Base-by-base conservation (phyloP, 139 green algal species). In the Volvox africanus region DNA sequence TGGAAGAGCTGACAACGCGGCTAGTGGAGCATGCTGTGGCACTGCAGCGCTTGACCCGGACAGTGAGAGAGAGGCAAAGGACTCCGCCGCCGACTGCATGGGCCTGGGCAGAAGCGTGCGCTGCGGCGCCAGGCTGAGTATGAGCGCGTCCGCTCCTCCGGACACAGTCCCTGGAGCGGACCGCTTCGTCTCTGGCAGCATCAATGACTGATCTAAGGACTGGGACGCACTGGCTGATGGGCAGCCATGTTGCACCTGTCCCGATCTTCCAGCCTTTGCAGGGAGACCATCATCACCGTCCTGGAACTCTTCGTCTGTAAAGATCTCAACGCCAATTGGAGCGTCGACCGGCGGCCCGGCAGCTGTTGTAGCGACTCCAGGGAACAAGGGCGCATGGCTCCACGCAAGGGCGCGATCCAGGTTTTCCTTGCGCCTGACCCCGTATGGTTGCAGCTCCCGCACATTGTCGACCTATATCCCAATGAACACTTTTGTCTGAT, bases 251-350 rank as follows among this genome's bases (percentile, higher is more conserved):
- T 55, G 21, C 0, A 16, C 30, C 82, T 22, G 33, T 26, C 62
- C 33, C 2, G 62, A 61, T 33, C 17, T 81, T 30, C 32, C 75
- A 30, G 75, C 75, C 26, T 18, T 37, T 1, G 17, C 76, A 61
- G 32, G 6, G 21, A 77, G 77, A 13, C 89, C 83, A 2, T 80
- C 88, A 13, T 91, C 83, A 2, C 79, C 88, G 1, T 93, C 92
- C 68, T 92, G 75, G 77, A 98, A 97, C 82, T 97, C 95, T 1
- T 98, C 96, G 81, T 98, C 96, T 35, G 96, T 93, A 92, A 94
- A 97, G 20, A 98, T 93, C 28, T 96, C 95, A 16, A 98, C 87
- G 24, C 92, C 76, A 33, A 1, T 55, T 22, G 82, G 62, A 32
- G 37, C 33, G 6, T 12, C 67, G 65, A 3, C 67, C 13, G 67